Conservation (phyloP, 352 stramenopile species). For the Globisporangium splendens region DNA sequence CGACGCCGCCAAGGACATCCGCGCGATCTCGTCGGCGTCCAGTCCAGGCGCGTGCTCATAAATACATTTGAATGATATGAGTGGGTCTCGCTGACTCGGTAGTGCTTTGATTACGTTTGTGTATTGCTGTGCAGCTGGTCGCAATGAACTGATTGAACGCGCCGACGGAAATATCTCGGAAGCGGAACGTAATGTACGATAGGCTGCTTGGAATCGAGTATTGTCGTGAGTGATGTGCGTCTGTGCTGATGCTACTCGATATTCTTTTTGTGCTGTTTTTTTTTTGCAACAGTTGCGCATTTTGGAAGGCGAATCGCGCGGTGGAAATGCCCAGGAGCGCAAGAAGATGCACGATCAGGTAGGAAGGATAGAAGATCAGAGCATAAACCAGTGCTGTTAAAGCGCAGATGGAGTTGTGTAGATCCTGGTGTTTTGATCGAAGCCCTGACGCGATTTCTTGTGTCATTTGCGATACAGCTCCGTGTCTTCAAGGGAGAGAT, state of each 20-base stretch:
- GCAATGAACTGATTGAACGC: constrained; percentile 41
- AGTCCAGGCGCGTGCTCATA: constrained; percentile 11
- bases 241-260: neutral
- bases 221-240: neutral
- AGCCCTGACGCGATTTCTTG: too few species aligned
- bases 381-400: too few species aligned
- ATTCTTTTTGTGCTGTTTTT: neutral
- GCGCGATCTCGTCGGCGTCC: constrained; percentile 40
- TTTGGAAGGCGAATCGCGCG: constrained; percentile 71
- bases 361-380: neutral
- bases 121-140: constrained; percentile 28
- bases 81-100: neutral
- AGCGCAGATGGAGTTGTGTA: too few species aligned
- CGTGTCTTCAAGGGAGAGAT: constrained; percentile 75
- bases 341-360: constrained; percentile 78
- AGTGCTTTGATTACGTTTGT: too few species aligned
- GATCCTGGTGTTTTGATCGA: too few species aligned
- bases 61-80: neutral
- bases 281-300: constrained; percentile 52
- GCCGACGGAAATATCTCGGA: constrained; percentile 65
- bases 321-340: constrained; percentile 70
- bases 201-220: neutral
- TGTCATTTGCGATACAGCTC: constrained; percentile 11
- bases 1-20: constrained; percentile 60
- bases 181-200: constrained; percentile 61